Evolutionary conservation across 2,329 filamentous ascomycete genomes (phyloP), one percentile per base, ranked within the genome.

Genomic region (Thermoascus crustaceus): DNA sequence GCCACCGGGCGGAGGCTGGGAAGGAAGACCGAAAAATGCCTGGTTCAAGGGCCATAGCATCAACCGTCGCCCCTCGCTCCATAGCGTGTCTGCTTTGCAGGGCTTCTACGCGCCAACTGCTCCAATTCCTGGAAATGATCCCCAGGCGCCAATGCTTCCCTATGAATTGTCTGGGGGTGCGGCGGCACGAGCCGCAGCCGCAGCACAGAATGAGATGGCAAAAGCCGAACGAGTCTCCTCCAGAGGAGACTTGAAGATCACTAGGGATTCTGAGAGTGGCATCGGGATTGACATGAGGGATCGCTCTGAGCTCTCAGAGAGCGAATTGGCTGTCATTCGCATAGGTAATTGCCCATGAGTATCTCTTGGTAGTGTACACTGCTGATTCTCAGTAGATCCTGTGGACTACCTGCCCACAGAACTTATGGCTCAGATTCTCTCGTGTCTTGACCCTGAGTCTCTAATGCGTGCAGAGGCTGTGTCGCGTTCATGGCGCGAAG

Each of bases 351-450:
- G 30, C 21, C 16, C 10, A 9, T 31, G 5, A 16, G n/a, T 29
- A 21, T 10, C 29, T 10, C 4, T 23, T 21, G 5, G 9, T 21
- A 9, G 17, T 19, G 23, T 24, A 19, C 27, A 7, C 24, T 14
- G 30, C 26, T 39, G 34, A 39, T 39, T 39, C 32, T 22, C 21
- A 53, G 44, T 51, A 64, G 75, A 80, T 49, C 74, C 75, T 13
- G 64, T 74, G 21, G 57, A 60, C 24, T 57, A 63, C 6, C 62
- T 82, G 3, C 78, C 78, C 2, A 58, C 69, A 7, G 78, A 82
- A 54, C 63, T 82, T 25, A 64, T 71, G 40, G 68, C 74, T 17
- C 65, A 73, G 26, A 67, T 81, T 33, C 65, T 82, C 37, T 71
- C 73, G 1, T 73, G 72, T 48, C 67, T 82, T 25, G 76, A 80